A percentile compares a stretch with the other conserved stretches of the same genome.
Conservation (phyloP, 2,329 filamentous ascomycete species). For the Cryphonectria nitschkei region DNA sequence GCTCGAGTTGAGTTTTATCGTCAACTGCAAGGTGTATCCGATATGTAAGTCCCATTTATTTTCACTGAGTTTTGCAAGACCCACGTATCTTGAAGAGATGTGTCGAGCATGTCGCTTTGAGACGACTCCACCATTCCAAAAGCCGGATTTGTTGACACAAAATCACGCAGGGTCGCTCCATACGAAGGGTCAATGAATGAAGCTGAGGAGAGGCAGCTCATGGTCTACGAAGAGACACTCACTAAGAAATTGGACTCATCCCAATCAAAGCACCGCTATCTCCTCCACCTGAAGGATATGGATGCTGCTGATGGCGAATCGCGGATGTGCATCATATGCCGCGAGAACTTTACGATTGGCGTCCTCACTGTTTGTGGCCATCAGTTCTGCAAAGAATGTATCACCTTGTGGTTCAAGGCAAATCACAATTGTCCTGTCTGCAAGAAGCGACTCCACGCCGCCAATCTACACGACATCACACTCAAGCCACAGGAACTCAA, state of each 20-base stretch:
- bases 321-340: slow-evolving; percentile 85
- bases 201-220: slow-evolving; percentile 46
- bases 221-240: slow-evolving; percentile 54
- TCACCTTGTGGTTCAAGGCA: slow-evolving; percentile 74
- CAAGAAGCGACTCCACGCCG: slow-evolving; percentile 67
- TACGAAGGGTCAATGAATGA: slow-evolving; percentile 68
- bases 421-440: slow-evolving; percentile 84
- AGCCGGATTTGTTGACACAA: neutral
- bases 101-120: neutral
- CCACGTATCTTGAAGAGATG: neutral
- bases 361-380: slow-evolving; percentile 88
- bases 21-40: slow-evolving; percentile 88
- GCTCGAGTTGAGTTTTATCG: slow-evolving; percentile 85
- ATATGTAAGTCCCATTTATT: slow-evolving; percentile 42
- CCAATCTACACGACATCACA: slow-evolving; percentile 82
- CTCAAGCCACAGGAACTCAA: slow-evolving; percentile 77
- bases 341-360: slow-evolving; percentile 74
- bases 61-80: neutral
- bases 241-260: slow-evolving; percentile 62
- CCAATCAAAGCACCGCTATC: slow-evolving; percentile 76
- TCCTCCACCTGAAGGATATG: slow-evolving; percentile 56
- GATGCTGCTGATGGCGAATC: slow-evolving; percentile 67
- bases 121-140: neutral
- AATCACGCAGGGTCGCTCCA: slow-evolving; percentile 65
- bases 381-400: slow-evolving; percentile 88